These are phyloP conservation scores for Pythium rhizo-oryzae DNA, from an alignment of 352 stramenopile genomes.

Conservation along the genomic window DNA sequence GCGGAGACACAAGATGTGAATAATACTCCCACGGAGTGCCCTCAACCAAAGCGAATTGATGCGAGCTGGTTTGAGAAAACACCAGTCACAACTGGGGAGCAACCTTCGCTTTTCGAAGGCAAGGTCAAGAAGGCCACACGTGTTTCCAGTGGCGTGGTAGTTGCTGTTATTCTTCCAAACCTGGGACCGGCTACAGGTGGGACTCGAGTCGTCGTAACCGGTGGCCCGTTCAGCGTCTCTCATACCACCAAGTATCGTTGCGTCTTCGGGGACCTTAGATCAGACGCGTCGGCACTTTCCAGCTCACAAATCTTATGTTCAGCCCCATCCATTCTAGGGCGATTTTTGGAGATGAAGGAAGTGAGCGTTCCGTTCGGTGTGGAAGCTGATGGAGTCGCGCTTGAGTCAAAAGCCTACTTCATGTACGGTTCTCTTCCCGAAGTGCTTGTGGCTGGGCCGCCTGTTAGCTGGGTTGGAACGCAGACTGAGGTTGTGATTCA, in stretches of 20 bases:
- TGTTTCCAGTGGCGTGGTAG: neutral
- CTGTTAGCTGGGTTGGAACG: slow-evolving; percentile 33
- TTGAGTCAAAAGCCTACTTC: neutral
- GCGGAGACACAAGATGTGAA: too few relatives aligned
- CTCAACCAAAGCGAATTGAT: too few relatives aligned
- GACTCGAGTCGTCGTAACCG: slow-evolving; percentile 16
- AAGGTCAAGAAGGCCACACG: neutral
- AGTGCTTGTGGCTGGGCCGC: slow-evolving; percentile 16
- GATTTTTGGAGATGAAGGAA: neutral
- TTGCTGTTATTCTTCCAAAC: slow-evolving; percentile 3
- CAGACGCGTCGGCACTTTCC: slow-evolving; percentile 1
- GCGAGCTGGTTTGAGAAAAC: too few relatives aligned
- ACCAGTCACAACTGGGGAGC: too few relatives aligned
- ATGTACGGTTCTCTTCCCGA: neutral
- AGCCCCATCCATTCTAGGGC: neutral
- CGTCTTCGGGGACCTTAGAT: slow-evolving; percentile 12
- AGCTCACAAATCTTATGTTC: slow-evolving; percentile 14
- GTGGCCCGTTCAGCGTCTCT: slow-evolving; percentile 16
- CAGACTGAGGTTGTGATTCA: slow-evolving; percentile 35
- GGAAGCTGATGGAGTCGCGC: neutral
- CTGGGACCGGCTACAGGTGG: slow-evolving; percentile 14
- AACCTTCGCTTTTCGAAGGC: too few relatives aligned
- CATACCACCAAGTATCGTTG: slow-evolving; percentile 10
- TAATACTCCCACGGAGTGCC: too few relatives aligned
- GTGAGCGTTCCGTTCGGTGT: slow-evolving; percentile 1